Conservation (phyloP, 371 early-diverging fungal genomes). For the Apophysomyces variabilis region DNA sequence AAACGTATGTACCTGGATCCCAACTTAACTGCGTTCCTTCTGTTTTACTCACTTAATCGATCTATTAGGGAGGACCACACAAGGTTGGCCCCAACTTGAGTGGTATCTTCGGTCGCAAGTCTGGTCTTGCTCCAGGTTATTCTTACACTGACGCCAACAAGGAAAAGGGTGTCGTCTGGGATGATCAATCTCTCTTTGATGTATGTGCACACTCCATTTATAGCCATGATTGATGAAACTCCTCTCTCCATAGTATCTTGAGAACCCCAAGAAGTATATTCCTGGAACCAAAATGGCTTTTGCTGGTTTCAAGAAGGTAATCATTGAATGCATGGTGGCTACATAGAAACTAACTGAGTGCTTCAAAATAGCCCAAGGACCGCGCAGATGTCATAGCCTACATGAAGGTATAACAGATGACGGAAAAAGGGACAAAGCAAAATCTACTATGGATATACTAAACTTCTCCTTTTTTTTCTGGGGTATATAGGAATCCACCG, state of each 20-base stretch:
- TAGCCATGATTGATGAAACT: background rate
- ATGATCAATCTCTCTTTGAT: conserved; percentile 83
- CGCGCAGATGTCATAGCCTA: conserved; percentile 27
- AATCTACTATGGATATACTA: background rate
- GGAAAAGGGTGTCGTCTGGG: conserved; percentile 86
- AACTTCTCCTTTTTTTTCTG: background rate
- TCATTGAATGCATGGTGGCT: too few species aligned
- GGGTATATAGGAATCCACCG: conserved; percentile 2
- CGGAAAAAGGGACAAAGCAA: background rate
- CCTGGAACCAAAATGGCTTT: conserved; percentile 98
- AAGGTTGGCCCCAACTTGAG: conserved; percentile 96
- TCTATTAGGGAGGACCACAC: conserved; percentile 76
- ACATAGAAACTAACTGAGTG: background rate
- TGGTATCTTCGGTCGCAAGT: conserved; percentile 89
- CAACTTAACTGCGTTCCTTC: conserved; percentile 6
- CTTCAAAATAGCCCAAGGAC: conserved; percentile 15
- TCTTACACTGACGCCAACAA: conserved; percentile 95
- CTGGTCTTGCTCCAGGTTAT: conserved; percentile 87
- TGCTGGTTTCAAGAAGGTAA: conserved; percentile 93
- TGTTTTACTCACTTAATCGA: background rate
- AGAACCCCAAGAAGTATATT: conserved; percentile 98
- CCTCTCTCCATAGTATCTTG: conserved; percentile 60
- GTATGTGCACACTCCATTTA: conserved; percentile 11
- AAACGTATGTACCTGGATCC: conserved; percentile 50
- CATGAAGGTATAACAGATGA: conserved; percentile 8